A percentile compares a stretch with the other conserved stretches of the same genome.
These are phyloP conservation scores for Primulina huaijiensis DNA, from an alignment of 257 asterid species.

Conservation along the genomic window DNA sequence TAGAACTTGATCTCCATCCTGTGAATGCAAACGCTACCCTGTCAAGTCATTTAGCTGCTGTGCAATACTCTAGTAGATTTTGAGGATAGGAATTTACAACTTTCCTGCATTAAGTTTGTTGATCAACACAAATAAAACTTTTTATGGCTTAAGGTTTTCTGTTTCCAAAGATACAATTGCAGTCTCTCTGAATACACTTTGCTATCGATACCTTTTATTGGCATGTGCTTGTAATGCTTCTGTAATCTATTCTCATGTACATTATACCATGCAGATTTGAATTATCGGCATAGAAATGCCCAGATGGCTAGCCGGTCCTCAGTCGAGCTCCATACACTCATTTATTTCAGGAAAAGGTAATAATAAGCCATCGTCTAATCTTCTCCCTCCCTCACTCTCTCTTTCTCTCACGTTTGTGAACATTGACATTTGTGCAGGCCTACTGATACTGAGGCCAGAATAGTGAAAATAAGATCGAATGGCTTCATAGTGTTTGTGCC, in stretches of 20 bases:
- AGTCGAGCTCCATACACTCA: slow-evolving; percentile 92
- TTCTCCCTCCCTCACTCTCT: background rate
- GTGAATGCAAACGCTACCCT: background rate
- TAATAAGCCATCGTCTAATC: slow-evolving; percentile 9
- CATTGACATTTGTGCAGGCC: slow-evolving; percentile 55
- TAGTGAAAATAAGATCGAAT: slow-evolving; percentile 81
- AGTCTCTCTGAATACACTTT: background rate
- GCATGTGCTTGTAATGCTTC: slow-evolving; percentile 6
- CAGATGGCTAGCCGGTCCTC: slow-evolving; percentile 99
- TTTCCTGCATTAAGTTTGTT: slow-evolving; percentile 1
- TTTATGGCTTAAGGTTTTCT: background rate
- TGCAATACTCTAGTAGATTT: background rate
- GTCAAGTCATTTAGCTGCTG: background rate
- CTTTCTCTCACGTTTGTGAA: slow-evolving; percentile 14
- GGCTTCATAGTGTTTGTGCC: slow-evolving; percentile 97
- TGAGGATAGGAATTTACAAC: background rate
- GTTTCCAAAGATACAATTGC: background rate
- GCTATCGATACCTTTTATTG: slow-evolving; percentile 1
- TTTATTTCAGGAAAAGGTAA: slow-evolving; percentile 86
- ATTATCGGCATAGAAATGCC: slow-evolving; percentile 94
- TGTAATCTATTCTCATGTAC: slow-evolving; percentile 11
- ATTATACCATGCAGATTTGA: slow-evolving; percentile 55
- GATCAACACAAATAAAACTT: background rate
- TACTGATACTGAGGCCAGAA: slow-evolving; percentile 92
- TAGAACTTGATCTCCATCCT: background rate